Evolutionary conservation across 2,329 filamentous ascomycete genomes (phyloP).

Genomic region (Endothia cerciana): DNA sequence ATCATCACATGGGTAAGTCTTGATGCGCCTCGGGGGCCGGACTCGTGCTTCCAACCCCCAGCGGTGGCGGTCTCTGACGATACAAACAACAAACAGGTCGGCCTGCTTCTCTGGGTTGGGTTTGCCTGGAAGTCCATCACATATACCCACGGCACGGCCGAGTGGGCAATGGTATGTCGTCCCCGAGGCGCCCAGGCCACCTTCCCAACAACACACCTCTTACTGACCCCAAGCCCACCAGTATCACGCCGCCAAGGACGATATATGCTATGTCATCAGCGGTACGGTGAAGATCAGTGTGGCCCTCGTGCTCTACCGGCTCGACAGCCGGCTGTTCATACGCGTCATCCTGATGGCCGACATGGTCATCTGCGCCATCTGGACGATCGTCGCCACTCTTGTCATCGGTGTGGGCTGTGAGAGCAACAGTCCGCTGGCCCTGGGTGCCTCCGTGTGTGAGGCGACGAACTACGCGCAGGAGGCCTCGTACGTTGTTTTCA

Average conservation of each 20-base stretch:
- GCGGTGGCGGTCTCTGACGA: background rate
- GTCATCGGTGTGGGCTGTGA: slow-evolving; percentile 24
- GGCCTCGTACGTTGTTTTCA: slow-evolving; percentile 25
- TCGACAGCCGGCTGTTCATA: slow-evolving; percentile 20
- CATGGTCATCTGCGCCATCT: slow-evolving; percentile 20
- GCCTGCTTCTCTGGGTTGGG: slow-evolving; percentile 18
- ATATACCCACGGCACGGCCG: background rate
- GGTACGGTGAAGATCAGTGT: slow-evolving; percentile 27
- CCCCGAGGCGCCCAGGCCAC: background rate
- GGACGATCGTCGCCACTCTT: slow-evolving; percentile 23
- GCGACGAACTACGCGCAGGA: slow-evolving; percentile 25
- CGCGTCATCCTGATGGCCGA: slow-evolving; percentile 21
- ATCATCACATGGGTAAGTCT: slow-evolving; percentile 25
- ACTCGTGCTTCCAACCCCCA: background rate
- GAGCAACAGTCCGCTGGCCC: background rate
- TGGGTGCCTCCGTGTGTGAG: slow-evolving; percentile 18
- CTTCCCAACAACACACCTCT: background rate
- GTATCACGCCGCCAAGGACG: slow-evolving; percentile 20
- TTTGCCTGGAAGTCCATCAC: slow-evolving; percentile 8
- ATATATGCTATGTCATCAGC: slow-evolving; percentile 27
- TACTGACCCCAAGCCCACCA: slow-evolving; percentile 1
- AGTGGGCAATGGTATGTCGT: slow-evolving; percentile 3
- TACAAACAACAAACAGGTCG: background rate
- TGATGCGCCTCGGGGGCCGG: background rate
- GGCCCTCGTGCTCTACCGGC: slow-evolving; percentile 25